Evolutionary conservation across 352 stramenopile genomes (phyloP).

Genomic region (Phytophthora idaei): DNA sequence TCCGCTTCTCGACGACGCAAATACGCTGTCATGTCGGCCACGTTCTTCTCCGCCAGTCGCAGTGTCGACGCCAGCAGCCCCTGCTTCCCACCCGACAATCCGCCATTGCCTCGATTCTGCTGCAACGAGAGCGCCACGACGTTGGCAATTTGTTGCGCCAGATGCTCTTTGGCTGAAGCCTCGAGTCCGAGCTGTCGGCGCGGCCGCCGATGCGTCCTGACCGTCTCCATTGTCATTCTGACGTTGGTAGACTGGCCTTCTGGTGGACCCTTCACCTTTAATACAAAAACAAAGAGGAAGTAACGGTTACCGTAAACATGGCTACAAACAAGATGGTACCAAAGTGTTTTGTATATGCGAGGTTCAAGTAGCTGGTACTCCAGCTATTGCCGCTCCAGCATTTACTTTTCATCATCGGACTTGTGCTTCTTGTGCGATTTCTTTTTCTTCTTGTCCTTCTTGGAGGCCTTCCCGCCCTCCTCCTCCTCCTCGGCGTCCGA

Average conservation of each 20-base stretch:
- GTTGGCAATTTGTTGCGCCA: slow-evolving; percentile 31
- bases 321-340: slow-evolving; percentile 15
- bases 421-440: slow-evolving; percentile 76
- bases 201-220: slow-evolving; percentile 2
- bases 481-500: slow-evolving; percentile 64
- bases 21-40: slow-evolving; percentile 35
- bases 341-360: slow-evolving; percentile 8
- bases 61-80: slow-evolving; percentile 33
- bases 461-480: slow-evolving; percentile 43
- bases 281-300: slow-evolving; percentile 13
- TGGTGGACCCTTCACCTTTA: slow-evolving; percentile 3
- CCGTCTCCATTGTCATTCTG: slow-evolving; percentile 4
- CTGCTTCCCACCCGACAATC: slow-evolving; percentile 6
- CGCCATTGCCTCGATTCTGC: slow-evolving; percentile 1
- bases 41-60: slow-evolving; percentile 34
- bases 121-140: slow-evolving; percentile 36
- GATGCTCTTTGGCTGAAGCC: slow-evolving; percentile 12
- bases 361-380: background rate
- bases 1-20: slow-evolving; percentile 11
- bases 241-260: slow-evolving; percentile 14
- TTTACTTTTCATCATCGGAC: slow-evolving; percentile 36
- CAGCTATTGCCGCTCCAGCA: slow-evolving; percentile 2
- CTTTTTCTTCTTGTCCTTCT: slow-evolving; percentile 73
- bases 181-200: slow-evolving; percentile 30
- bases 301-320: slow-evolving; percentile 9